Evolutionary conservation across 202 grass and related monocot species (phyloP).

Genomic region (Brachypodium distachyon): DNA sequence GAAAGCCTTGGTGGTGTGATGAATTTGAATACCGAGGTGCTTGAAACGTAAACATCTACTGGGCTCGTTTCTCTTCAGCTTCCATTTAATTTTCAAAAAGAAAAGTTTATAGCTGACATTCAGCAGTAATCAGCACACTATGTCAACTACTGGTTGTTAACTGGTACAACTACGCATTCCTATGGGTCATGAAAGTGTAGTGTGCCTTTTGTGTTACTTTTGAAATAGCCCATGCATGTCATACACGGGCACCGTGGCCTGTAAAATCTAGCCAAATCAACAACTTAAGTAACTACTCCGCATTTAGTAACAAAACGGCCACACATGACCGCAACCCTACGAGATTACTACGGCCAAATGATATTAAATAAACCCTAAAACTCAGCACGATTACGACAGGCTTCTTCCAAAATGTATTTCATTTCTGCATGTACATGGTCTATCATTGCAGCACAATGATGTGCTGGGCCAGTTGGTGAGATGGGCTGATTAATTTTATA

Average conservation of each 20-base stretch:
- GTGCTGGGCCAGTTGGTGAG: neutral
- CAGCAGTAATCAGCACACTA: neutral
- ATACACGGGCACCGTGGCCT: neutral
- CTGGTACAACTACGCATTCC: constrained; percentile 17
- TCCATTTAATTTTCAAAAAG: neutral
- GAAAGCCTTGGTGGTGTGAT: neutral
- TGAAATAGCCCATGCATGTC: neutral
- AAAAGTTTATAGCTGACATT: constrained; percentile 5
- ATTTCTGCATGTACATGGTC: neutral
- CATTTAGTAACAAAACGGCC: neutral
- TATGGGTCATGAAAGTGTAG: constrained; percentile 12
- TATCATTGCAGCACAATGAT: neutral
- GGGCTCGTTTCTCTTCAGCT: neutral
- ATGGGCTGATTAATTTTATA: neutral
- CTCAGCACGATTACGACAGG: neutral
- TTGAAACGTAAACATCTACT: neutral
- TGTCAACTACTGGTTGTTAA: constrained; percentile 33
- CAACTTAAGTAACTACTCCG: neutral
- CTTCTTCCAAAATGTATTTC: neutral
- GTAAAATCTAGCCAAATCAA: constrained; percentile 3
- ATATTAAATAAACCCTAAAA: neutral
- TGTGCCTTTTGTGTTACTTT: neutral
- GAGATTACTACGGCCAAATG: neutral
- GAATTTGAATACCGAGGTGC: neutral
- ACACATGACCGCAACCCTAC: neutral